Evolutionary conservation across 306 rosid species (phyloP), one percentile per base, ranked within the genome.

Genomic region (Glycine soja): DNA sequence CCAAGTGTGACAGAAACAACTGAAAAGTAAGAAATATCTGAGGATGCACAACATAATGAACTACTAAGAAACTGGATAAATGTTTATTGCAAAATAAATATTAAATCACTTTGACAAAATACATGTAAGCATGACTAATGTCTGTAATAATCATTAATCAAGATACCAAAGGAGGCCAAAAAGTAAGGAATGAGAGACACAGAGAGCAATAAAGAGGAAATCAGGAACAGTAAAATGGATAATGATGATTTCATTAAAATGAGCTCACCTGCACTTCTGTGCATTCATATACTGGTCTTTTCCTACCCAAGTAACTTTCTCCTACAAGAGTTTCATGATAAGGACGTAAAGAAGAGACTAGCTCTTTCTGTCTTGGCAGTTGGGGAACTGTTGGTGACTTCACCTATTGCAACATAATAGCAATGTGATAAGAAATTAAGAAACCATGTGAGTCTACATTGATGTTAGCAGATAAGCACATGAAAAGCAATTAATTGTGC

Each of bases 251-350:
- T 74, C 72, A 36, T 80, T 64, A 54, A 56, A 56, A 65, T 85
- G 66, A 76, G 43, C 88, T 81, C 54, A 95, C 99, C 99, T 96
- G 99, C 70, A 84, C 89, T 74, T 91, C 97, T 38, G 98, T 92
- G 93, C 97, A 93, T 52, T 96, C 97, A 36, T 92, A 89, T 67
- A 86, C 89, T 0, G 97, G 97, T 82, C 99, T 90, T 88, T 85
- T 96, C 86, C 88, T 93, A 42, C 91, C 99, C 90, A 93, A 83
- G 89, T 87, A 96, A 86, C 97, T 96, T 85, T 93, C 99, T 62
- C 97, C 99, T 0, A 96, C 98, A 80, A 96, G 98, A 72, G 88
- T 90, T 72, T 91, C 91, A 59, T 96, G 97, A 83, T 88, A 85
- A 69, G 95, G 90, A 76, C 99, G 92, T 85, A 96, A 81, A 53